Conservation (phyloP, 2,329 filamentous ascomycete species). For the Colletotrichum tofieldiae region DNA sequence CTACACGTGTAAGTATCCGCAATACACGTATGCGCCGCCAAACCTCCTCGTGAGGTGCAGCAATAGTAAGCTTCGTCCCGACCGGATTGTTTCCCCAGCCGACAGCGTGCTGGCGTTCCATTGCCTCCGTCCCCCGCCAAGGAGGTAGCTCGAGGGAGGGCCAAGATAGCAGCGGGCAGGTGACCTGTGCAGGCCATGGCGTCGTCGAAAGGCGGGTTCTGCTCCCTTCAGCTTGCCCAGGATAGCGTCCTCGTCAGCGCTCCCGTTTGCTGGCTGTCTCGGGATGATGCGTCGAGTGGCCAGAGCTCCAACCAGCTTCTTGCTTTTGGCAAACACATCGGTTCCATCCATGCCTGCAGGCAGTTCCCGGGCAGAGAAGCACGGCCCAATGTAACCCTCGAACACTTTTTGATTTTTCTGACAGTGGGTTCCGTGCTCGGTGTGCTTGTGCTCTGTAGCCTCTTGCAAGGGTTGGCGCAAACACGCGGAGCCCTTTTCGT, state of each 20-base stretch:
- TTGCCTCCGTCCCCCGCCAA: neutral
- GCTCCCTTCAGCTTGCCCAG: constrained; percentile 8
- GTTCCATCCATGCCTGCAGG: constrained; percentile 5
- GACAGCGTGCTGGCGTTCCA: constrained; percentile 19
- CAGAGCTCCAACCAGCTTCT: constrained; percentile 14
- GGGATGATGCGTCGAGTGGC: neutral
- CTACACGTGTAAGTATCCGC: neutral
- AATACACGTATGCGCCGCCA: constrained; percentile 16
- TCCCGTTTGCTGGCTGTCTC: constrained; percentile 1
- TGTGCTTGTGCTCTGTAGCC: neutral
- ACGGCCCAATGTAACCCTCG: neutral
- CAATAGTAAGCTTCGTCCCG: constrained; percentile 2
- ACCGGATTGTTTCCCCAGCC: constrained; percentile 6
- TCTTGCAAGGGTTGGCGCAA: neutral
- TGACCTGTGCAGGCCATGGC: neutral
- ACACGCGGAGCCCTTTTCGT: neutral
- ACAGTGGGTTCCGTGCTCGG: neutral
- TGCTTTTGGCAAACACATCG: constrained; percentile 1
- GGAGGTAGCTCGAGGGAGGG: neutral
- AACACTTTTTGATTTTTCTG: too few relatives aligned
- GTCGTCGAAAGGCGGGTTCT: neutral
- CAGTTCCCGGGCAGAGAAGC: neutral
- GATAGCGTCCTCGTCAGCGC: constrained; percentile 1
- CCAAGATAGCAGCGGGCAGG: neutral
- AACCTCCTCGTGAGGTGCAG: neutral